These are phyloP conservation scores for Polytrichum formosum DNA, from an alignment of 225 moss, liverwort and hornwort species.

Conservation along the genomic window DNA sequence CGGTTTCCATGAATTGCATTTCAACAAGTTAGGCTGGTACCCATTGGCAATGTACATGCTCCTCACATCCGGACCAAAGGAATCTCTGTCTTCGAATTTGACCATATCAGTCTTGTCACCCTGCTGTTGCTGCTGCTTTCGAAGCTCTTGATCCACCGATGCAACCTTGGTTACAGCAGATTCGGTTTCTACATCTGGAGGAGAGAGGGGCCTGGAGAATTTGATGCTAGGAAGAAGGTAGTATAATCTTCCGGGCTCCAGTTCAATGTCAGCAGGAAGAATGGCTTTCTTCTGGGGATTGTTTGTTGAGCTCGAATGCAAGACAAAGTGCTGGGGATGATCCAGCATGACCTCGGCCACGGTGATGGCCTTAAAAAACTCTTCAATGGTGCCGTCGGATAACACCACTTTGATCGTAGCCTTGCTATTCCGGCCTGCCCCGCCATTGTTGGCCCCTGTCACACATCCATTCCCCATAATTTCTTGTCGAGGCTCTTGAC, in stretches of 20 bases:
- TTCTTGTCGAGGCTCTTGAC: too few species aligned
- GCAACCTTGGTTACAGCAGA: conserved; percentile 5
- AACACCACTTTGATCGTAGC: conserved; percentile 21
- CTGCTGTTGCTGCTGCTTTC: conserved; percentile 3
- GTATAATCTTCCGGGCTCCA: conserved; percentile 30
- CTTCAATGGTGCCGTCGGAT: conserved; percentile 23
- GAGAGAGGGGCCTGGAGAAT: conserved; percentile 20
- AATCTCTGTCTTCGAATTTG: conserved; percentile 2
- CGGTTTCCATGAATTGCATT: conserved; percentile 32
- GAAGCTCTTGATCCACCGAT: neutral
- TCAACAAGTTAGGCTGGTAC: conserved; percentile 8
- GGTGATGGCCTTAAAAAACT: conserved; percentile 22
- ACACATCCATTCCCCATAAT: too few species aligned
- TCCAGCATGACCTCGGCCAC: conserved; percentile 38
- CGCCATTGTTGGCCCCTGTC: too few species aligned
- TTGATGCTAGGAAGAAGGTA: conserved; percentile 27
- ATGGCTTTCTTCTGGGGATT: conserved; percentile 20
- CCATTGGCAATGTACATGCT: conserved; percentile 10
- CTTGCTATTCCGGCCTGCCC: too few species aligned
- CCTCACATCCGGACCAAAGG: conserved; percentile 18
- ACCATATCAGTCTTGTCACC: conserved; percentile 20
- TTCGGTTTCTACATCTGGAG: neutral
- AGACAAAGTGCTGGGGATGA: conserved; percentile 30
- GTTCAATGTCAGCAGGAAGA: conserved; percentile 24
- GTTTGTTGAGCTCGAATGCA: conserved; percentile 23